A percentile compares a stretch with the other conserved stretches of the same genome.
These are phyloP conservation scores for Prunus armeniaca DNA, from an alignment of 306 rosid genomes.

Conservation along the genomic window DNA sequence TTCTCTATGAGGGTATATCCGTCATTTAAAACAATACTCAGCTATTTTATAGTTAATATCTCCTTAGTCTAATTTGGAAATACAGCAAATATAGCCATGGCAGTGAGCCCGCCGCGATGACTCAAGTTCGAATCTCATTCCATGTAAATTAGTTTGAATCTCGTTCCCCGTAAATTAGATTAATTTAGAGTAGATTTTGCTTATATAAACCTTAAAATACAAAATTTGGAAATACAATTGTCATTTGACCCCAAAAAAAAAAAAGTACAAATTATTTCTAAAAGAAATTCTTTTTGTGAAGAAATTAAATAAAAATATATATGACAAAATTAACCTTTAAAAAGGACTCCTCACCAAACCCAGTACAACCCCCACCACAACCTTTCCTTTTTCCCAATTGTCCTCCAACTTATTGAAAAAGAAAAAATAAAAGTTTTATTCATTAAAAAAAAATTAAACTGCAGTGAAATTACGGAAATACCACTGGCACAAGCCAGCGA, in stretches of 20 bases:
- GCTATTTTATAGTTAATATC: neutral
- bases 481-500: slow-evolving; percentile 27
- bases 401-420: neutral
- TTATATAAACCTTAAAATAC: no score
- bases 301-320: neutral
- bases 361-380: slow-evolving; percentile 14
- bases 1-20: slow-evolving; percentile 29
- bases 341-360: slow-evolving; percentile 33
- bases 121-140: no score
- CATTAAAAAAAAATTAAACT: neutral
- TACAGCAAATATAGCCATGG: no score
- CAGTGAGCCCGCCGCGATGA: no score
- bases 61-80: neutral
- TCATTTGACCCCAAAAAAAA: neutral
- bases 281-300: neutral
- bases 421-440: neutral
- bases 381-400: neutral
- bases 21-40: slow-evolving; percentile 5
- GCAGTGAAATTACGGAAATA: slow-evolving; percentile 30
- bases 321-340: slow-evolving; percentile 34
- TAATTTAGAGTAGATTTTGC: no score
- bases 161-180: no score
- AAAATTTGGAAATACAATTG: neutral
- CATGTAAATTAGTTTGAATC: neutral
- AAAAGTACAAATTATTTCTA: neutral